A percentile compares a stretch with the other conserved stretches of the same genome.
Conservation (phyloP, 2,329 filamentous ascomycete species). For the Phaeosphaeriaceae sp. region DNA sequence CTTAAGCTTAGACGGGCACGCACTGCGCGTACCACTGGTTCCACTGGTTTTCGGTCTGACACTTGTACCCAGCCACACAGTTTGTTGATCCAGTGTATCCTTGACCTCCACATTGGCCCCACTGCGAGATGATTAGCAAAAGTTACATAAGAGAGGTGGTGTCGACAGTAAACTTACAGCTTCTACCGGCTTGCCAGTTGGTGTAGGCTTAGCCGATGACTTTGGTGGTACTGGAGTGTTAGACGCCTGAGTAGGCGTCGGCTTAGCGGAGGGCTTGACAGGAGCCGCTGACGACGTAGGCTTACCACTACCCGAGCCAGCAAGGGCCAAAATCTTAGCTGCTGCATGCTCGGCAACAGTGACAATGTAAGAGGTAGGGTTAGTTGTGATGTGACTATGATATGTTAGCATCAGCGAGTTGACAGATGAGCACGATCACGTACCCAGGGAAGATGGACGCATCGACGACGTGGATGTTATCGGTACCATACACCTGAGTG, state of each 20-base stretch:
- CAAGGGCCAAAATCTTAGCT: constrained; percentile 46
- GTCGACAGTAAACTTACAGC: not conserved
- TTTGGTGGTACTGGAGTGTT: constrained; percentile 3
- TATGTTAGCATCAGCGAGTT: constrained; percentile 15
- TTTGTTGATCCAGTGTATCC: constrained; percentile 24
- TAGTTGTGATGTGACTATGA: constrained; percentile 42
- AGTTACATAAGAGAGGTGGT: not conserved
- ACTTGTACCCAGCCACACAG: constrained; percentile 25
- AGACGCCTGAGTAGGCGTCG: constrained; percentile 6
- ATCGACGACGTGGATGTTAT: constrained; percentile 57
- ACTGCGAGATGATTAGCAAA: not conserved
- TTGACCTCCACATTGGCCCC: constrained; percentile 27
- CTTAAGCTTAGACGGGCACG: constrained; percentile 4
- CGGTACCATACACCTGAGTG: constrained; percentile 57
- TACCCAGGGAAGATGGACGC: constrained; percentile 56
- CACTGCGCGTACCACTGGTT: constrained; percentile 19
- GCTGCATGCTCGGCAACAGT: constrained; percentile 46
- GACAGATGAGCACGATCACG: not conserved
- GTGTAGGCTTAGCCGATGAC: constrained; percentile 6
- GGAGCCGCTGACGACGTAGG: constrained; percentile 9
- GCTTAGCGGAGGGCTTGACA: constrained; percentile 8
- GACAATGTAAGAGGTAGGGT: constrained; percentile 49
- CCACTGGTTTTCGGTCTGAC: constrained; percentile 8
- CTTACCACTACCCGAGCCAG: constrained; percentile 9
- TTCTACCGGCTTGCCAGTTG: constrained; percentile 5